Conservation (phyloP, 2,329 filamentous ascomycete species). For the Beauveria asiatica region DNA sequence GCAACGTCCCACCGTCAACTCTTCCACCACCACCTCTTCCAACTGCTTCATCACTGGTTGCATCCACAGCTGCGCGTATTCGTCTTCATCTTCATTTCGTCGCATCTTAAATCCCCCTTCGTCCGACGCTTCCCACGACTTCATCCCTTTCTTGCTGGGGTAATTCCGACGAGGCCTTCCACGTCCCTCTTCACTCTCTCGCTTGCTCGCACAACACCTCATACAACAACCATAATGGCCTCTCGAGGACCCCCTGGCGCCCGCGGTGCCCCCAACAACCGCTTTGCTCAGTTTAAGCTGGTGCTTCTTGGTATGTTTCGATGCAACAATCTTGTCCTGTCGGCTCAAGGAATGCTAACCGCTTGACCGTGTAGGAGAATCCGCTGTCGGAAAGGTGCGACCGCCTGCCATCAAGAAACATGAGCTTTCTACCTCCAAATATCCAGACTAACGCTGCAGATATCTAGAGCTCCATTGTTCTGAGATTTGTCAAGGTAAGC, state of each 20-base stretch:
- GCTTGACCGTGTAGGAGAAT: slow-evolving; percentile 64
- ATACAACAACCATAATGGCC: slow-evolving; percentile 60
- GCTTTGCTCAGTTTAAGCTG: slow-evolving; percentile 98
- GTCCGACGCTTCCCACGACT: background rate
- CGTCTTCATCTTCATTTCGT: background rate
- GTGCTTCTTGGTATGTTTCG: slow-evolving; percentile 75
- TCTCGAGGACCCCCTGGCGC: slow-evolving; percentile 62
- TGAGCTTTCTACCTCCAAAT: slow-evolving; percentile 1
- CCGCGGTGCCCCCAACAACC: slow-evolving; percentile 59
- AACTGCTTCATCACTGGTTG: background rate
- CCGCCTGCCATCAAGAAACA: background rate
- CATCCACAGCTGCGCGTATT: background rate
- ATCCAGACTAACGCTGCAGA: slow-evolving; percentile 15
- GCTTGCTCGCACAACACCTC: slow-evolving; percentile 14
- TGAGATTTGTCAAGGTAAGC: slow-evolving; percentile 93
- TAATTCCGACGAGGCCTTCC: background rate
- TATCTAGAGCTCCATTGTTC: slow-evolving; percentile 81
- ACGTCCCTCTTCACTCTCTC: slow-evolving; percentile 15
- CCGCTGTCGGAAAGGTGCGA: slow-evolving; percentile 91
- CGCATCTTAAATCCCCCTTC: background rate
- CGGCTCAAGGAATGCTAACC: slow-evolving; percentile 22
- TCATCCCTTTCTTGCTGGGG: background rate
- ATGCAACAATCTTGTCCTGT: background rate
- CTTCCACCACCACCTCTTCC: background rate
- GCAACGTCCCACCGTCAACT: slow-evolving; percentile 10